Evolutionary conservation across 306 rosid species (phyloP), one percentile per base, ranked within the genome.

Genomic region (Malus sieversii): DNA sequence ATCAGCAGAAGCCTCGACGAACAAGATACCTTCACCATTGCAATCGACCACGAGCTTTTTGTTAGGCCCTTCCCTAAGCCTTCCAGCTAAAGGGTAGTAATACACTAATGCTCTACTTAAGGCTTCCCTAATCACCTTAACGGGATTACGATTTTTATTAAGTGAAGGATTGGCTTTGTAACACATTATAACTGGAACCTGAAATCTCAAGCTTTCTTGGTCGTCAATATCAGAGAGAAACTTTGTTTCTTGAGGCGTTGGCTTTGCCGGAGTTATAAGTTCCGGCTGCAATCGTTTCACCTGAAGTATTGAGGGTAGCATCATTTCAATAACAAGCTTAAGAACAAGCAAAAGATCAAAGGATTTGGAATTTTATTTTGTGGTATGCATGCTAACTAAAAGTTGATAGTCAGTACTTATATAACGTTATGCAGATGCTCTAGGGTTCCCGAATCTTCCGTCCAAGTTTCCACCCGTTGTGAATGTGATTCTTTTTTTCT

Each of bases 51-150:
- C 2, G 0, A 84, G 59, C 77, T 84, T 84, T 32, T 61, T 4
- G 3, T 77, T 65, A 2, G 25, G 66, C 0, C 72, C 82, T 77
- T 81, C 83, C 55, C 77, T 73, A 0, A 84, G 71, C 72, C 81
- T 32, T 3, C 88, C 88, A 1, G 85, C 85, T 16, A 84, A 61
- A 4, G 88, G 88, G 38, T 81, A 78, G 71, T 81, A 84, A 51
- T 66, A 60, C 67, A 81, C 83, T 20, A 84, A 9, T 11, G 85
- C 30, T 38, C 12, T 65, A 1, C 80, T 59, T 8, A 84, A 19
- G 2, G 81, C 85, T 1, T 84, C 79, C 51, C 57, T 75, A 4
- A 84, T 78, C 0, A 53, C 68, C 38, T 14, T 33, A 6, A 60
- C 73, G 0, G 88, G 83, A 29, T 81, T 71, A 12, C 14, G 3